phyloP scores from a whole-genome alignment of 352 stramenopile species.

The Phytophthora tubulina region DNA sequence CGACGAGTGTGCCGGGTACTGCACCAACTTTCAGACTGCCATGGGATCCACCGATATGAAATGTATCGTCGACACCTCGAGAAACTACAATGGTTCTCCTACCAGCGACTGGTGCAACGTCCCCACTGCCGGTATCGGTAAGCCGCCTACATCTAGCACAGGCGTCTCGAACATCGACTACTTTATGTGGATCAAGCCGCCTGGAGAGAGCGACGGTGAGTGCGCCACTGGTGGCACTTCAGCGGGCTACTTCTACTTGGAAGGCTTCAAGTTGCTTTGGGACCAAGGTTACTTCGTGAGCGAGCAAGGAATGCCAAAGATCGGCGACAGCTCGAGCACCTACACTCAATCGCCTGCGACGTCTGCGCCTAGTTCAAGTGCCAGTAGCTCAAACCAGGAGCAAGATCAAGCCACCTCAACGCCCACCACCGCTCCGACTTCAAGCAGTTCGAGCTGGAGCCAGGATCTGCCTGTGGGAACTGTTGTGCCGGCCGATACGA shows the following conservation, averaged over 20 bases:
- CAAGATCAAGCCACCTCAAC: slow-evolving; percentile 10
- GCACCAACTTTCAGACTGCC: slow-evolving; percentile 55
- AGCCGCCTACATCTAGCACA: slow-evolving; percentile 52
- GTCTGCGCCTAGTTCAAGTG: slow-evolving; percentile 5
- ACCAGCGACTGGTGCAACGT: slow-evolving; percentile 77
- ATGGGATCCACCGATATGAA: slow-evolving; percentile 47
- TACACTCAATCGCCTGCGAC: slow-evolving; percentile 6
- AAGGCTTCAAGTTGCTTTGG: slow-evolving; percentile 65
- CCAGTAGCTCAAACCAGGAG: slow-evolving; percentile 10
- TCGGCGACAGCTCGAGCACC: slow-evolving; percentile 19
- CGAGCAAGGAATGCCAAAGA: slow-evolving; percentile 29
- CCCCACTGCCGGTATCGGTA: slow-evolving; percentile 56
- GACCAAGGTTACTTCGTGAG: slow-evolving; percentile 69
- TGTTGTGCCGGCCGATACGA: slow-evolving; percentile 27
- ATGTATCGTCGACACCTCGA: slow-evolving; percentile 73
- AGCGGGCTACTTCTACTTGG: slow-evolving; percentile 61
- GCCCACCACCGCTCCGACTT: slow-evolving; percentile 3
- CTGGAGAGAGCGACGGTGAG: slow-evolving; percentile 67
- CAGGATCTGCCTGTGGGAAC: slow-evolving; percentile 26
- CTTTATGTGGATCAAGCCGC: slow-evolving; percentile 72
- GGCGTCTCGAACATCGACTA: slow-evolving; percentile 60
- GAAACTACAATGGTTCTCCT: slow-evolving; percentile 57
- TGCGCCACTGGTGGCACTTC: slow-evolving; percentile 52
- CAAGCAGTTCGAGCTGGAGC: slow-evolving; percentile 26
- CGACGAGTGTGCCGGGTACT: slow-evolving; percentile 50